Base-by-base conservation (phyloP, 225 moss, liverwort and hornwort genomes). In the Straminergon stramineum region DNA sequence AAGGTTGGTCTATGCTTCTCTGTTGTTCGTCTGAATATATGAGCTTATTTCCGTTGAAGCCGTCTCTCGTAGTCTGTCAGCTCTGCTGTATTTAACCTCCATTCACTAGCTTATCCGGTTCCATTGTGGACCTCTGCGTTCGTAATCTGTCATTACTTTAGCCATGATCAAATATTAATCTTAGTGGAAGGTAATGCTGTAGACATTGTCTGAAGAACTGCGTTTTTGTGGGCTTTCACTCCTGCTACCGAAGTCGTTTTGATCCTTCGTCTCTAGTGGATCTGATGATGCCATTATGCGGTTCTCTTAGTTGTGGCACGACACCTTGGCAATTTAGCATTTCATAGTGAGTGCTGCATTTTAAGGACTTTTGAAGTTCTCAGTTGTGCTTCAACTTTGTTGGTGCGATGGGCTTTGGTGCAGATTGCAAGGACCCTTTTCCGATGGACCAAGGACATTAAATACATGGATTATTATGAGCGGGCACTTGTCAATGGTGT, bases 401-500 rank as follows among this genome's bases (percentile, higher is more conserved):
- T 86, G n/a, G 21, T 90, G 55, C 76, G 55, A 75, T 91, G 85
- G 64, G 32, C 61, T 83, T 55, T 86, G 74, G 45, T 88, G 85
- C 94, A 99, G 99, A 90, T 99, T 92, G 94, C 97, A 84, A 97
- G 97, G 83, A 95, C 95, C 85, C 93, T 97, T 89, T 97, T 95
- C 87, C 92, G 96, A 90, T 97, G 99, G 99, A 96, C 96, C n/a
- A 97, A 94, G 89, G 94, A 97, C 77, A 83, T 92, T 65, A 88
- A 89, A 22, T 96, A 97, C 88, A 95, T 96, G 84, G 97, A 97
- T 86, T 99, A 99, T 86, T 99, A 96, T 89, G 99, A 99, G 93
- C 93, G 97, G 53, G 92, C 95, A 43, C 88, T 99, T 55, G 87
- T 97, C 32, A 99, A 99, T 87, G 97, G 99, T 81, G 89, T 99